These are phyloP conservation scores for Penicillium dipodomyicola DNA, from an alignment of 495 filamentous ascomycete genomes.

Conservation along the genomic window DNA sequence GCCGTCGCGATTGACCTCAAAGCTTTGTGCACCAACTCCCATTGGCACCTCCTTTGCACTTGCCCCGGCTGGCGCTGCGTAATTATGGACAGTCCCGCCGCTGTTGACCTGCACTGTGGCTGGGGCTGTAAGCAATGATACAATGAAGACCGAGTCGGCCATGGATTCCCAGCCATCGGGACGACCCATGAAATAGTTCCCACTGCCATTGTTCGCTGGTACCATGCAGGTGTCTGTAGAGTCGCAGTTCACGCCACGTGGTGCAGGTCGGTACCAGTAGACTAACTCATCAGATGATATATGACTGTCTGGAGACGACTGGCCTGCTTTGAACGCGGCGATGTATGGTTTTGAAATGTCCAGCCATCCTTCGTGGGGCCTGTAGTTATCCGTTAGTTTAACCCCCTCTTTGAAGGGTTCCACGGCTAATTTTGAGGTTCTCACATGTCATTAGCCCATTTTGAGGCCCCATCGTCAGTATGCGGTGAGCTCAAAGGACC, in stretches of 20 bases:
- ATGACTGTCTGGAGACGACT: slow-evolving; percentile 24
- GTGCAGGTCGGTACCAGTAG: slow-evolving; percentile 48
- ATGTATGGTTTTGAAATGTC: slow-evolving; percentile 52
- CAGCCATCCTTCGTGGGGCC: slow-evolving; percentile 42
- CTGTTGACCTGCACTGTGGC: slow-evolving; percentile 48
- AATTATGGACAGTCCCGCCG: slow-evolving; percentile 34
- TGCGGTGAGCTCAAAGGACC: slow-evolving; percentile 47
- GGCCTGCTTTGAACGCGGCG: slow-evolving; percentile 54
- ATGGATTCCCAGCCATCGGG: slow-evolving; percentile 50
- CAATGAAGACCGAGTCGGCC: slow-evolving; percentile 53
- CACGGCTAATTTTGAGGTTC: not conserved
- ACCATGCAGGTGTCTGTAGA: slow-evolving; percentile 37
- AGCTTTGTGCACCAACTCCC: slow-evolving; percentile 50
- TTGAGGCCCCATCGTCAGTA: slow-evolving; percentile 54
- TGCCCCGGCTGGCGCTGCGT: slow-evolving; percentile 47
- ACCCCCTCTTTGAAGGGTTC: too few species aligned
- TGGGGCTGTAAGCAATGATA: slow-evolving; percentile 48
- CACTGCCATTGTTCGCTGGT: slow-evolving; percentile 29
- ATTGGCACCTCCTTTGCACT: slow-evolving; percentile 48
- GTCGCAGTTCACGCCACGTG: slow-evolving; percentile 32
- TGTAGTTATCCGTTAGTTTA: not conserved
- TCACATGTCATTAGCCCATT: slow-evolving; percentile 57
- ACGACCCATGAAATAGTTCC: slow-evolving; percentile 51
- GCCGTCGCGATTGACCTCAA: slow-evolving; percentile 45
- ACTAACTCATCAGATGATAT: slow-evolving; percentile 45